A percentile compares a stretch with the other conserved stretches of the same genome.
Conservation (phyloP, 257 asterid species). For the Capsicum rhomboideum region DNA sequence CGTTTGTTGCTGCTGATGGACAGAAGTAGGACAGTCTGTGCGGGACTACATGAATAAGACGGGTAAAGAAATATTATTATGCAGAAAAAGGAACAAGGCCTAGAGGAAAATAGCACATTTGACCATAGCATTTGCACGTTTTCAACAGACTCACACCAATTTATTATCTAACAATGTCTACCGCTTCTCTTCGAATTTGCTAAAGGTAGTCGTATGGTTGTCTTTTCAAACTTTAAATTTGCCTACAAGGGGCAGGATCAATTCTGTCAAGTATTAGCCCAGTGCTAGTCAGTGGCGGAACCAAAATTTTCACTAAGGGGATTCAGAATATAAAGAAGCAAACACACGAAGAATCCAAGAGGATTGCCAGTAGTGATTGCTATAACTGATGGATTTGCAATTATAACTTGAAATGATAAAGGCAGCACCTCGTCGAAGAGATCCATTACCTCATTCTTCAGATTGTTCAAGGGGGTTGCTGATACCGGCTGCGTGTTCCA, state of each 20-base stretch:
- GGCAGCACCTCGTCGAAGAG: conserved; percentile 4
- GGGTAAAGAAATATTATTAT: background rate
- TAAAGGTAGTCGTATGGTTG: background rate
- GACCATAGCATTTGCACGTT: background rate
- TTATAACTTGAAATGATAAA: background rate
- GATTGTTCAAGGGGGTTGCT: background rate
- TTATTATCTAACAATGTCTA: background rate
- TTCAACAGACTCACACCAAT: background rate
- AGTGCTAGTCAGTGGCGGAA: background rate
- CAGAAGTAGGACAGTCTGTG: background rate
- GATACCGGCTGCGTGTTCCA: conserved; percentile 6
- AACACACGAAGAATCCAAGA: background rate
- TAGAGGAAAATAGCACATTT: background rate
- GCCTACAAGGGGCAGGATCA: background rate
- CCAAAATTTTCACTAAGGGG: background rate
- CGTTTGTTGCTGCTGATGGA: background rate
- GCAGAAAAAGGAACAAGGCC: background rate
- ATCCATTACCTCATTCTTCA: background rate
- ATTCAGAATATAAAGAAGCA: background rate
- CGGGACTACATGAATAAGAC: background rate
- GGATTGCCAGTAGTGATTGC: background rate
- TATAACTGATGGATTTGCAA: background rate
- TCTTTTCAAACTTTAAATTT: background rate
- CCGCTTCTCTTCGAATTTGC: background rate
- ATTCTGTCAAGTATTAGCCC: background rate